These are phyloP conservation scores for Pestalotiopsis sp. DNA, from an alignment of 2,329 filamentous ascomycete genomes.

Conservation along the genomic window DNA sequence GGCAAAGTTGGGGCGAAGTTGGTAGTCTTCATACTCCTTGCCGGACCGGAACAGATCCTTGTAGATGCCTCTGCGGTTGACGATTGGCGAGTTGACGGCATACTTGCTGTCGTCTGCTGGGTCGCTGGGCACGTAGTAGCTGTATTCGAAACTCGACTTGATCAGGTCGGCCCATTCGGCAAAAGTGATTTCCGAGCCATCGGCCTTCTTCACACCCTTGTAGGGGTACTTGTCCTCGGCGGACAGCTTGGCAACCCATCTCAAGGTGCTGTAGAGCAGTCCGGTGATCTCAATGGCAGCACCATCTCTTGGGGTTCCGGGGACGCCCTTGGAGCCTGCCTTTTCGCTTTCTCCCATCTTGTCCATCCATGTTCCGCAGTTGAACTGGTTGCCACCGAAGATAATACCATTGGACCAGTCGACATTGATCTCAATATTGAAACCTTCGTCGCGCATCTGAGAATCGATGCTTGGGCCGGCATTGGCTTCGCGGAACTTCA, in stretches of 20 bases:
- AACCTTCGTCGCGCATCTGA: slow-evolving; percentile 91
- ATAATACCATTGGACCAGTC: slow-evolving; percentile 92
- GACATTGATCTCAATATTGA: slow-evolving; percentile 86
- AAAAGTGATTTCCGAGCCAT: slow-evolving; percentile 66
- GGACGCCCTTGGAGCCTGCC: slow-evolving; percentile 88
- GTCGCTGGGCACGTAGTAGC: slow-evolving; percentile 80
- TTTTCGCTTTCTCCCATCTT: slow-evolving; percentile 99
- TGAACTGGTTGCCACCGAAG: slow-evolving; percentile 89
- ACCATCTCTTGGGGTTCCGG: slow-evolving; percentile 94
- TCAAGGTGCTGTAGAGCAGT: slow-evolving; percentile 83
- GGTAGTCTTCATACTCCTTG: slow-evolving; percentile 97
- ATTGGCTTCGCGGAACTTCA: slow-evolving; percentile 93
- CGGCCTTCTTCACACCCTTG: slow-evolving; percentile 66
- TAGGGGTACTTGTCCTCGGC: slow-evolving; percentile 71
- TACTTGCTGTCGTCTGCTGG: slow-evolving; percentile 71
- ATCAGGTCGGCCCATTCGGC: slow-evolving; percentile 77
- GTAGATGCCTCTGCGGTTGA: slow-evolving; percentile 95
- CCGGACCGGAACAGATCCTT: slow-evolving; percentile 94
- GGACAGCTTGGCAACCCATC: slow-evolving; percentile 73
- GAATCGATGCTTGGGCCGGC: slow-evolving; percentile 84
- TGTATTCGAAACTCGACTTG: slow-evolving; percentile 84
- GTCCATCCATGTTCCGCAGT: slow-evolving; percentile 99
- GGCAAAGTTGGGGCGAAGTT: slow-evolving; percentile 89
- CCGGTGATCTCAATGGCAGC: slow-evolving; percentile 95
- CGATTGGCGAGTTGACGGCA: slow-evolving; percentile 74